Evolutionary conservation across 805 yeast genomes (phyloP).

Genomic region (Candida sanyiensis): DNA sequence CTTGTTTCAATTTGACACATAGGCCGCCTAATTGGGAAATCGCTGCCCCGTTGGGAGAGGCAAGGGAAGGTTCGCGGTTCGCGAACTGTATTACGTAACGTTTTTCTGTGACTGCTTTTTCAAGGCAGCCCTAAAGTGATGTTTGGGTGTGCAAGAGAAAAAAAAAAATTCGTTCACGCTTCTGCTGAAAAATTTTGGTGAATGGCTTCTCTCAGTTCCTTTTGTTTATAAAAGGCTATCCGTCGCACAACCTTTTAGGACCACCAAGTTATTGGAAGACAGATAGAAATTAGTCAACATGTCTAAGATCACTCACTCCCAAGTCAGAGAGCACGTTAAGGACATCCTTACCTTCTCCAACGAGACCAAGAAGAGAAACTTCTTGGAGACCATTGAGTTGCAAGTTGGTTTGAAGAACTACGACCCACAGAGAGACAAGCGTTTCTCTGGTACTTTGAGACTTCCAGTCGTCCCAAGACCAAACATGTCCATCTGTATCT

Average conservation of each 20-base stretch:
- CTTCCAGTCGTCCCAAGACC: constrained; percentile 99
- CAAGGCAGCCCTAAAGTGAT: constrained; percentile 1
- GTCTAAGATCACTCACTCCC: constrained; percentile 88
- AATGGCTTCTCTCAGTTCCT: background rate
- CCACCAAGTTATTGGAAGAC: constrained; percentile 76
- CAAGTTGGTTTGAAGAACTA: constrained; percentile 99
- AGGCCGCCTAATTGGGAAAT: no score
- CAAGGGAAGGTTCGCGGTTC: no score
- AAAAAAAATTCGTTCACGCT: background rate
- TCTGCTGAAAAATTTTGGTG: constrained; percentile 5
- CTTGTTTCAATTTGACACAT: no score
- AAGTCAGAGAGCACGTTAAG: constrained; percentile 95
- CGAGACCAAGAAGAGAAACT: constrained; percentile 99
- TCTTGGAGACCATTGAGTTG: constrained; percentile 98
- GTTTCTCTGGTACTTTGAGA: constrained; percentile 99
- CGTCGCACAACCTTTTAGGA: constrained; percentile 47
- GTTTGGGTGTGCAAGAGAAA: constrained; percentile 6
- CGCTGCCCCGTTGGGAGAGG: no score
- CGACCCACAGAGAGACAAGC: constrained; percentile 99
- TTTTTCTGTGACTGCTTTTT: constrained; percentile 11
- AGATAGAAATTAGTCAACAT: constrained; percentile 37
- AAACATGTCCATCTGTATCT: constrained; percentile 99
- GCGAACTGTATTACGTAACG: no score
- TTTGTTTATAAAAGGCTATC: constrained; percentile 13
- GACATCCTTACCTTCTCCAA: constrained; percentile 83